Base-by-base conservation (phyloP, 257 asterid species). In the Solanum clarkiae region DNA sequence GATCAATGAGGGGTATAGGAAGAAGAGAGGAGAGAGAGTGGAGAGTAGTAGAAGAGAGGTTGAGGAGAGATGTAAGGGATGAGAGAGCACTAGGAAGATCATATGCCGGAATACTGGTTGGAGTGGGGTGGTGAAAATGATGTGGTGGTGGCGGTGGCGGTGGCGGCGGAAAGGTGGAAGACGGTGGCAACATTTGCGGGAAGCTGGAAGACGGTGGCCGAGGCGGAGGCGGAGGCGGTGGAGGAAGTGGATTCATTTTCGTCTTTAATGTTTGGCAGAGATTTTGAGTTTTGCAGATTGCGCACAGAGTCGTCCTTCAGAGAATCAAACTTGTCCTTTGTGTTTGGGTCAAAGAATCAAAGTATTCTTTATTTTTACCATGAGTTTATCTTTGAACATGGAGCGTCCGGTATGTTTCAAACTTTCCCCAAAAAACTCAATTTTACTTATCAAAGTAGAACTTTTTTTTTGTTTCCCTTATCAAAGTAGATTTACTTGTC, bases 41-140 rank as follows among this genome's bases (percentile, higher is more conserved):
- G 89, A 93, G 91, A 80, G 92, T 77, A 85, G 93, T 74, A 79
- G 82, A 74, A 40, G 95, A 75, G 87, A 88, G 92, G 59, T 83
- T 87, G 81, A 95, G 88, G 70, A 94, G 94, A 57, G 92, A 90
- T 44, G 91, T 84, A 77, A 95, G 93, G 17, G 92, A 82, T 68
- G 95, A 88, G 72, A 92, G 91, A 77, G 92, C 90, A 80, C 68
- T 22, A 65, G 89, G 57, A 47, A 91, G 86, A 22, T 86, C 88
- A 70, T 89, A 77, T 3, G 87, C 88, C 68, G 51, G 74, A 69
- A 85, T 44, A 85, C 85, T 47, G 44, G 86, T 74, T 86, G 90
- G 13, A 85, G 88, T 68, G 81, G 54, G 17, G 68, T 83, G 80
- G 55, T 45, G 80, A 69, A 36, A 66, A 53, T 47, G 10, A 15